Base-by-base conservation (phyloP, 192 early-diverging fungal species). In the Gryganskiella cystojenkinii region DNA sequence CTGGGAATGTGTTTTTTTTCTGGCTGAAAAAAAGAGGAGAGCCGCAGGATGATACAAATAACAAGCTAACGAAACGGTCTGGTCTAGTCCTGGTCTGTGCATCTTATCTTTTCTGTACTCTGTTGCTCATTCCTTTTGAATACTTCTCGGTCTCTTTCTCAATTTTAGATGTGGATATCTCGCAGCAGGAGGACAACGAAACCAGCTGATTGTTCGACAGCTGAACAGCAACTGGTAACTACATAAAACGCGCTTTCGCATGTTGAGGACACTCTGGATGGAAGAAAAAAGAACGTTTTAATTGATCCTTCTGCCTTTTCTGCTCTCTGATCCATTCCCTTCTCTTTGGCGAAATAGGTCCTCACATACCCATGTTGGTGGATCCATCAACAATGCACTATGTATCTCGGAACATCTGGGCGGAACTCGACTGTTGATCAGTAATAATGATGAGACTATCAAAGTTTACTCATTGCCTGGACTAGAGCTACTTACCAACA, bases 381-480 rank as follows among this genome's bases (percentile, higher is more conserved):
- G 76, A 52, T 65, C 76, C 22, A 97, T 97, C 84, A 97, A 96
- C 83, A 99, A 96, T 70, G 91, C 93, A 4, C 85, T 95, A 49
- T 87, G 80, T 49, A 91, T 95, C 43, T 86, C 90, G 2, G 61
- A 85, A 20, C 81, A 89, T 40, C 64, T 74, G 45, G 80, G 70
- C 25, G 86, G 87, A 22, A 90, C 90, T 1, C 90, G 93, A 5
- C 82, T 99, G 8, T 64, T 97, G 64, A 92, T 95, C 25, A 94
- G 95, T 82, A 98, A 95, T 82, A 99, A 99, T 70, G 97, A 99
- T 78, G 86, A 94, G 49, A 94, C 94, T 3, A 94, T 99, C 71
- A 95, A 95, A 67, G 89, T 99, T 5, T 92, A 92, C 75, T 86
- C 91, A 0, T 81, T 98, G 30, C 97, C 97, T 1, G 87, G 84